Evolutionary conservation across 2,329 filamentous ascomycete species (phyloP), one percentile per base, ranked within the genome.

Genomic region (Diaporthe citri): DNA sequence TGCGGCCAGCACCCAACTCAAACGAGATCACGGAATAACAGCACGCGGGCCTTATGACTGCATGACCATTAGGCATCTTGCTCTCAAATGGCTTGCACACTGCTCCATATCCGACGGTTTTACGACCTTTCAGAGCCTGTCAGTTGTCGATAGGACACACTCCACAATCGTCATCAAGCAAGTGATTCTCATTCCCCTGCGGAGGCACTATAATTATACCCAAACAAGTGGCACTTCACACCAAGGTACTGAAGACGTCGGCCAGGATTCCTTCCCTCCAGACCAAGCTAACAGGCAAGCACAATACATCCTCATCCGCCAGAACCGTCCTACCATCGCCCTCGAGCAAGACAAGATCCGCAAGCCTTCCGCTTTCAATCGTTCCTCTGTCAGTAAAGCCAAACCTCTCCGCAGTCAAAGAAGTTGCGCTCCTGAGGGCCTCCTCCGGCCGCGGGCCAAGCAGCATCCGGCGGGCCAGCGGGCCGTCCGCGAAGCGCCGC

Each of bases 241-340:
- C n/a, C 8, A 22, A 1, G 1, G 4, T 5, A 17, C 17, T 20
- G 22, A 28, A 67, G 12, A 67, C 22, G 8, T 67, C 64, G n/a
- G 43, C 46, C 31, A 25, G 28, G 20, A 52, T 13, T 15, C 64
- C 64, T 55, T 52, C 64, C 34, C 46, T 39, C 62, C 64, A 52
- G 2, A 52, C 46, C 46, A 52, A 25, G 34, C 64, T 52, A 34
- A 52, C 1, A 36, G 46, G 46, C 64, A 67, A 67, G 46, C 64
- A 67, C 31, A 67, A 20, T 34, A 13, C 22, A 12, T 52, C 52
- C 46, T 55, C 15, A 55, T 67, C 46, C 12, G n/a, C 46, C 64
- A 52, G 20, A 10, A 31, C 12, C 15, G 22, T 15, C 34, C 64
- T 67, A 46, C 52, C 64, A 67, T 67, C 64, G 31, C 62, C 62